Evolutionary conservation across 306 rosid genomes (phyloP), one percentile per base, ranked within the genome.

Genomic region (Cucurbita pepo): DNA sequence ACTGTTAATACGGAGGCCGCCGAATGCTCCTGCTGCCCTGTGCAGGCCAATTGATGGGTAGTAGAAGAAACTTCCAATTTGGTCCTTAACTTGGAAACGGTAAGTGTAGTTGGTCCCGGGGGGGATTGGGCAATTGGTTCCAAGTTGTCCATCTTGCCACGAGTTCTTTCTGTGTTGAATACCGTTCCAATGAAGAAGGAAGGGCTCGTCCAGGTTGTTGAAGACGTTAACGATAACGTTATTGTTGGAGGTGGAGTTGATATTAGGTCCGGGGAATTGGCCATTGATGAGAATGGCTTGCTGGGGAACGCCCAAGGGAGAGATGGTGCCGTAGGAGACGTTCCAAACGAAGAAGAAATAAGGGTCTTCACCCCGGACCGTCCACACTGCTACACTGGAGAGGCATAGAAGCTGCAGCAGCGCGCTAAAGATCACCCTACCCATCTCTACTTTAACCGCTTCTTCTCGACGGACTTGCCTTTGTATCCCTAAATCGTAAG

Each of bases 181-280:
- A 3, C 54, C 54, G 7, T n/a, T 50, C 67, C 96, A 93, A 14
- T 83, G 79, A 19, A 86, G 44, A 34, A 93, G 98, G 50, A 93
- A 55, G 11, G 98, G 97, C 76, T 93, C 98, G 36, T 93, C 97
- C 4, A 90, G 90, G 64, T 80, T 77, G 81, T 93, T 93, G 86
- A 83, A 77, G 71, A 93, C 77, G 22, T 88, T 93, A 16, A 93
- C 0, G 12, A 88, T 79, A 0, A 93, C 0, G 75, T 93, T 90
- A 61, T 93, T 88, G 80, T 93, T 93, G 76, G 87, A 77, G 56
- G 97, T 87, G 62, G 94, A 83, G 50, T 93, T 93, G 71, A 93
- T 82, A 69, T 83, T 85, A 22, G 98, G 97, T 8, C 97, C 97
- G 0, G 98, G 98, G 70, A 90, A 93, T 75, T 84, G 76, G 6